A percentile compares a stretch with the other conserved stretches of the same genome.
phyloP scores from a whole-genome alignment of 2,329 filamentous ascomycete genomes.

The Lachnellula suecica region DNA sequence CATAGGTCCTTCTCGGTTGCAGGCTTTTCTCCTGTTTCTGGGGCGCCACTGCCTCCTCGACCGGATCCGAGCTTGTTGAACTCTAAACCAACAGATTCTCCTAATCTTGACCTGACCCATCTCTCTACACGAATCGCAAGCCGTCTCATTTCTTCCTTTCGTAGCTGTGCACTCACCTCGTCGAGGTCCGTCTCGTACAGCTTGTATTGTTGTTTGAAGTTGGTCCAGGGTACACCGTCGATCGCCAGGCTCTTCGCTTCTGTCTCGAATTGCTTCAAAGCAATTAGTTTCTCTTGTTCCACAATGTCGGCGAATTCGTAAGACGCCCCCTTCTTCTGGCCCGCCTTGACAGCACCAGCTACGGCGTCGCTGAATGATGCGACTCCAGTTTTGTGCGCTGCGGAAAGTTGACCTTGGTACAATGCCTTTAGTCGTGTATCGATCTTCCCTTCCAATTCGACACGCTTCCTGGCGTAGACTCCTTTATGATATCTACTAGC shows the following conservation, averaged over 20 bases:
- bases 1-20: constrained; percentile 82
- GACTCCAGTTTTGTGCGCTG: constrained; percentile 87
- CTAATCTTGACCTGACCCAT: constrained; percentile 86
- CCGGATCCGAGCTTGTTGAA: constrained; percentile 96
- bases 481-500: constrained; percentile 96
- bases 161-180: constrained; percentile 78
- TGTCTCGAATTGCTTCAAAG: constrained; percentile 71
- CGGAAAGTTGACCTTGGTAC: constrained; percentile 83
- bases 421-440: constrained; percentile 85
- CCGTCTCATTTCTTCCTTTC: constrained; percentile 94
- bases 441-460: constrained; percentile 82
- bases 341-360: constrained; percentile 79
- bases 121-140: constrained; percentile 88
- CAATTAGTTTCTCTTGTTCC: constrained; percentile 73
- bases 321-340: constrained; percentile 84
- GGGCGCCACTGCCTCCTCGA: constrained; percentile 76
- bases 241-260: constrained; percentile 76
- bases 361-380: constrained; percentile 84
- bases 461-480: constrained; percentile 82
- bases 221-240: constrained; percentile 81
- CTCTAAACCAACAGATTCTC: constrained; percentile 85
- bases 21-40: constrained; percentile 74
- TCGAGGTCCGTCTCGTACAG: constrained; percentile 90
- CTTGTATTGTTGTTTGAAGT: constrained; percentile 75
- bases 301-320: constrained; percentile 98